Percentiles rank a stretch among this genome's conserved stretches.
Evolutionary conservation across 1,284 basidiomycete genomes (phyloP).

Genomic region (Boletellus deceptivus): DNA sequence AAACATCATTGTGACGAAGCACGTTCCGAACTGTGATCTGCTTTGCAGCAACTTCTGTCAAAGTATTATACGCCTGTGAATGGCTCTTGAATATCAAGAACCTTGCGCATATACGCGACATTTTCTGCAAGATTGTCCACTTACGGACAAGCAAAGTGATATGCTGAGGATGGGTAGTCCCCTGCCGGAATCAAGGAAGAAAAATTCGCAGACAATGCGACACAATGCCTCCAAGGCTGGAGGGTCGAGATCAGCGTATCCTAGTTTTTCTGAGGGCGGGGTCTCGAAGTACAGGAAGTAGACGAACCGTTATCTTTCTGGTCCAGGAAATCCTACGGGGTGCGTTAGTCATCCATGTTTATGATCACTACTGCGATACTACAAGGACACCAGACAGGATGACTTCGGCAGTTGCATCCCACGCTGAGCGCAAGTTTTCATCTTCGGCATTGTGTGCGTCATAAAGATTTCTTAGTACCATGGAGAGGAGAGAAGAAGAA

Average conservation of each 20-base stretch:
- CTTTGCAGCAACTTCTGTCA: constrained; percentile 32
- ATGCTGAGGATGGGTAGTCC: constrained; percentile 13
- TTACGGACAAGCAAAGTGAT: constrained; percentile 24
- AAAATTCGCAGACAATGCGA: constrained; percentile 30
- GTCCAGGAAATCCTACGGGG: constrained; percentile 31
- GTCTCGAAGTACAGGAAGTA: neutral
- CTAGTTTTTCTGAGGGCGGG: constrained; percentile 11
- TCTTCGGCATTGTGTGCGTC: constrained; percentile 15
- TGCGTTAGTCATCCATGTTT: constrained; percentile 10
- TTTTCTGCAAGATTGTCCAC: constrained; percentile 10
- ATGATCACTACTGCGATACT: constrained; percentile 9
- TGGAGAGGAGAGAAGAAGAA: constrained; percentile 33
- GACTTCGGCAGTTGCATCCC: constrained; percentile 39
- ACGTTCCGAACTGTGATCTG: constrained; percentile 31
- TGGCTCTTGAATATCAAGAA: constrained; percentile 4
- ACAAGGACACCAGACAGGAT: constrained; percentile 47
- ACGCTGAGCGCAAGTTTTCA: constrained; percentile 21
- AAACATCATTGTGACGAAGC: constrained; percentile 31
- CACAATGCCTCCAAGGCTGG: constrained; percentile 26
- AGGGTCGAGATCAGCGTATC: constrained; percentile 9
- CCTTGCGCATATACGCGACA: constrained; percentile 31
- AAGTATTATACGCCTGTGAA: constrained; percentile 34
- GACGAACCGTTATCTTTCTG: constrained; percentile 20
- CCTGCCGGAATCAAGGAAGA: constrained; percentile 26
- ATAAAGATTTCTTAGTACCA: constrained; percentile 33